phyloP scores from a whole-genome alignment of 192 early-diverging fungal genomes.

The Coemansia sp. region DNA sequence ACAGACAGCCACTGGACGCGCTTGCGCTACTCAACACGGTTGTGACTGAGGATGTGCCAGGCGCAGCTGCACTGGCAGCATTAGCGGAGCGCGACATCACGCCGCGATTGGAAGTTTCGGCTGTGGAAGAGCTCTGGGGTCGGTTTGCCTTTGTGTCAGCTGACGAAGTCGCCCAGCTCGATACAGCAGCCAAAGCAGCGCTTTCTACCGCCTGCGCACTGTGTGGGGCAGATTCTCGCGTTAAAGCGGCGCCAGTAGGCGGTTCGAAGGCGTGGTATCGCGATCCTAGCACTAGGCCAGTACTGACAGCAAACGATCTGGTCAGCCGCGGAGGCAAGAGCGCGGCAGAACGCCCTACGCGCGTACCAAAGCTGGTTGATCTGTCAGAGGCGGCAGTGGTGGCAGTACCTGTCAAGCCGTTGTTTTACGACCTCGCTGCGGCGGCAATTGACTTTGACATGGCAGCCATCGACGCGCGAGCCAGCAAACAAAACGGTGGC shows the following conservation, averaged over 20 bases:
- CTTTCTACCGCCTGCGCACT: slow-evolving; percentile 16
- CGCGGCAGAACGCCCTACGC: neutral
- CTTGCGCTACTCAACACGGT: slow-evolving; percentile 40
- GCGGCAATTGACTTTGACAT: slow-evolving; percentile 45
- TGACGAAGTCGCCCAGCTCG: slow-evolving; percentile 7
- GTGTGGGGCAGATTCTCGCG: slow-evolving; percentile 7
- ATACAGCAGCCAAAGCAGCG: slow-evolving; percentile 5
- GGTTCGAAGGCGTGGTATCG: neutral
- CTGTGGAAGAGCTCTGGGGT: slow-evolving; percentile 21
- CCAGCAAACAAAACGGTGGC: slow-evolving; percentile 22
- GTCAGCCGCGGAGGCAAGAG: slow-evolving; percentile 1
- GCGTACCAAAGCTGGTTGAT: slow-evolving; percentile 34
- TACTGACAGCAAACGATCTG: slow-evolving; percentile 17
- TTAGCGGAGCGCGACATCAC: slow-evolving; percentile 7
- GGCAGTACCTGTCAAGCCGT: slow-evolving; percentile 38
- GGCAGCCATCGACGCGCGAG: slow-evolving; percentile 22
- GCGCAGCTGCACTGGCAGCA: slow-evolving; percentile 2
- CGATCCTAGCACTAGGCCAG: slow-evolving; percentile 5
- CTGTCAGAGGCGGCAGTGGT: slow-evolving; percentile 13
- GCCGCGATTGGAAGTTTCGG: neutral
- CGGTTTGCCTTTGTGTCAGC: slow-evolving; percentile 6
- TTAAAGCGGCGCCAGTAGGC: neutral
- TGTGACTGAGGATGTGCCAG: slow-evolving; percentile 19
- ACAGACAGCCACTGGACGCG: slow-evolving; percentile 20
- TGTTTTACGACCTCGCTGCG: slow-evolving; percentile 53